phyloP scores from a whole-genome alignment of 192 early-diverging fungal genomes.

The Funneliformis geosporum region DNA sequence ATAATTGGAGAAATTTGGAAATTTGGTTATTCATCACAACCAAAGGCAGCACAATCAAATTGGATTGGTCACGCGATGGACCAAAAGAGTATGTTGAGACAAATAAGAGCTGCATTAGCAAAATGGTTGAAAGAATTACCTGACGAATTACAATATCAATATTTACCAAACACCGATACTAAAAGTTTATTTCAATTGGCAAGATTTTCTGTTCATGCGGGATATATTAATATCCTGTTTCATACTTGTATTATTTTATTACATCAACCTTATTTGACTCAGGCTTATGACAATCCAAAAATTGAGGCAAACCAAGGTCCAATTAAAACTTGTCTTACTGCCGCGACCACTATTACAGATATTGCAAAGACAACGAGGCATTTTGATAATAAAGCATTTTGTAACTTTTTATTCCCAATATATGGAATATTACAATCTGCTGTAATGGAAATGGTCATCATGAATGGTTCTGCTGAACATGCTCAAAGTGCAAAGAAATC shows the following conservation, averaged over 20 bases:
- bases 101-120: conserved; percentile 19
- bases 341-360: conserved; percentile 27
- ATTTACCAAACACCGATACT: conserved; percentile 22
- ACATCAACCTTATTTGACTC: conserved; percentile 31
- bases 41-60: conserved; percentile 12
- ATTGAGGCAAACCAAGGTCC: conserved; percentile 12
- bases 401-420: conserved; percentile 12
- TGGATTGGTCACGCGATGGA: conserved; percentile 25
- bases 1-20: conserved; percentile 32
- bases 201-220: conserved; percentile 18
- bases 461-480: conserved; percentile 21
- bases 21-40: conserved; percentile 34
- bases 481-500: conserved; percentile 11
- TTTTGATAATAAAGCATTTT: conserved; percentile 13
- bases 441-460: conserved; percentile 22
- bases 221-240: conserved; percentile 30
- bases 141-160: conserved; percentile 35
- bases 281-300: conserved; percentile 10
- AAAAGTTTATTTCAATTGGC: conserved; percentile 16
- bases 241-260: conserved; percentile 31
- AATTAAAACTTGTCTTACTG: conserved; percentile 28
- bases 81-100: conserved; percentile 21
- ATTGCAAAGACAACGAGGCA: conserved; percentile 21
- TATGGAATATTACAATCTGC: conserved; percentile 24
- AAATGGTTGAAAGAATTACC: conserved; percentile 35